Evolutionary conservation across 2,329 filamentous ascomycete genomes (phyloP), one percentile per base, ranked within the genome.

Genomic region (Claviceps spartinae): DNA sequence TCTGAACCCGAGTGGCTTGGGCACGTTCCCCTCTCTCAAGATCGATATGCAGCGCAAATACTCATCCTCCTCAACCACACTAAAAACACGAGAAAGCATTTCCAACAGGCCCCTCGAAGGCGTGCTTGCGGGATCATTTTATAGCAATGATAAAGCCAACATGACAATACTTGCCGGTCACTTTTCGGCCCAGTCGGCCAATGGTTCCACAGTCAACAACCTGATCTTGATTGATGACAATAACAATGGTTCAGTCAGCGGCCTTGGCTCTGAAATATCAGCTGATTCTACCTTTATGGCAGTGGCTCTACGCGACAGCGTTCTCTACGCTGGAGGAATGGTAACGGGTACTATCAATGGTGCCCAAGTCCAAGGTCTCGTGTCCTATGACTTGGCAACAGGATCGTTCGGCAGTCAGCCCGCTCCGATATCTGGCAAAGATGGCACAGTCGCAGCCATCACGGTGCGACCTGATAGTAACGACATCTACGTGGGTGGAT

Each of bases 91-190:
- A 6, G 72, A 73, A 45, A 63, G 67, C 2, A 52, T 68, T 5
- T 58, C 65, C 8, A 65, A 67, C 42, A 65, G 62, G 47, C 66
- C 68, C n/a, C 67, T 78, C 8, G 76, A 76, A 2, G 88, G 88
- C 34, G 82, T 95, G n/a, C 74, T 84, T 22, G 81, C 86, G 7
- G 93, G 88, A 34, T 70, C 82, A 2, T 95, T 94, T 63, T 88
- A 95, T 65, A 78, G 77, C 41, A 73, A 76, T 16, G 79, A 81
- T 56, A 73, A 72, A 54, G 77, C 80, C 56, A 96, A 96, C 66
- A 75, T 94, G 52, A 97, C 93, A 0, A 79, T 97, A 41, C 74
- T 97, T 30, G 93, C 83, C 48, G 93, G 93, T 1, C 88, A 89
- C 60, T 98, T 98, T 64, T 78, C 79, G 7, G 83, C 87, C 1